Percentiles rank a stretch among this genome's conserved stretches.
Evolutionary conservation across 108 stramenopile species (phyloP).

Genomic region (Skeletonema grethae): DNA sequence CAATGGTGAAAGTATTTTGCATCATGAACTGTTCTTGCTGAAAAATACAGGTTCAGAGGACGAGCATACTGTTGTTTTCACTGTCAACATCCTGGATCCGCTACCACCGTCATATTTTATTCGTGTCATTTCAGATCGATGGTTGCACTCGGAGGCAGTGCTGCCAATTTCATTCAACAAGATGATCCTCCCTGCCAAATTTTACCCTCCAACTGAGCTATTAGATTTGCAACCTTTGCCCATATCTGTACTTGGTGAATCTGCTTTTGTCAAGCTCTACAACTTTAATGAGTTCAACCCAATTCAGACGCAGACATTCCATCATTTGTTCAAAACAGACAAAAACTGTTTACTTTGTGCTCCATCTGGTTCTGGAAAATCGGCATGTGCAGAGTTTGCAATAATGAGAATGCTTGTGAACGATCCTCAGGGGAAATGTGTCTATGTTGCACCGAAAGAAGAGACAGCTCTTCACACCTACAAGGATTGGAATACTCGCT

Average conservation of each 20-base stretch:
- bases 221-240: conserved; percentile 96
- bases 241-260: conserved; percentile 78
- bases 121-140: conserved; percentile 93
- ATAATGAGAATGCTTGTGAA: conserved; percentile 89
- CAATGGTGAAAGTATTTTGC: conserved; percentile 93
- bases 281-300: conserved; percentile 91
- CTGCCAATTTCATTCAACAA: conserved; percentile 95
- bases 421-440: conserved; percentile 80
- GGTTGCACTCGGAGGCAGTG: conserved; percentile 92
- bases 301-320: conserved; percentile 97
- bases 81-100: conserved; percentile 95
- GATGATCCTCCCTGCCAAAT: conserved; percentile 96
- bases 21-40: conserved; percentile 92
- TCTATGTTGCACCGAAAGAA: conserved; percentile 93
- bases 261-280: conserved; percentile 73
- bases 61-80: conserved; percentile 90
- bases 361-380: conserved; percentile 93
- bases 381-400: conserved; percentile 92
- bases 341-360: conserved; percentile 94
- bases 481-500: conserved; percentile 72
- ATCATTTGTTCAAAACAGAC: conserved; percentile 92
- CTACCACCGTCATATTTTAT: conserved; percentile 97
- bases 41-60: conserved; percentile 76
- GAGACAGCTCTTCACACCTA: conserved; percentile 77
- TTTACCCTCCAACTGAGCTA: conserved; percentile 94